A percentile compares a stretch with the other conserved stretches of the same genome.
phyloP scores from a whole-genome alignment of 139 green algal species.

The Astrephomene gubernaculifera region DNA sequence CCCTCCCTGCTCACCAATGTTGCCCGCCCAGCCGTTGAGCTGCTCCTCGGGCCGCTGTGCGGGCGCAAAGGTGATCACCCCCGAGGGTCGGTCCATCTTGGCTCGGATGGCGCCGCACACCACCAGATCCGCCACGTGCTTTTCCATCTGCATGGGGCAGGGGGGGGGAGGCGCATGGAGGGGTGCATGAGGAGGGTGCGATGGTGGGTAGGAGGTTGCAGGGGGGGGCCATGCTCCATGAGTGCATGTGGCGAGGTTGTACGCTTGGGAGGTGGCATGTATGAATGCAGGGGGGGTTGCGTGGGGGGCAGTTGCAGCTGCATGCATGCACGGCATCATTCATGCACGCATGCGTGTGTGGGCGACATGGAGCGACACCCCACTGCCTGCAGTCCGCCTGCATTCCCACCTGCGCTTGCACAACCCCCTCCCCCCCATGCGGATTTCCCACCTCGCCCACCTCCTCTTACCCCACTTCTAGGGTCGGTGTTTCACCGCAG shows the following conservation, averaged over 20 bases:
- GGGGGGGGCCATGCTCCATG: no score
- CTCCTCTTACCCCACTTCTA: no score
- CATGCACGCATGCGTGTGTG: no score
- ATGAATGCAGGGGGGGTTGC: no score
- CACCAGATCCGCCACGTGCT: constrained; percentile 93
- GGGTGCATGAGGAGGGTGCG: not conserved
- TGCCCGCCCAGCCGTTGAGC: constrained; percentile 87
- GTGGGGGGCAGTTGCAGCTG: no score
- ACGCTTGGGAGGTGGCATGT: no score
- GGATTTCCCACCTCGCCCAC: no score
- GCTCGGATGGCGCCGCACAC: constrained; percentile 82
- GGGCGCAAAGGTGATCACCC: constrained; percentile 84
- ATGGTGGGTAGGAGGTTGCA: not conserved
- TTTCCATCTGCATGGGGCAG: constrained; percentile 79
- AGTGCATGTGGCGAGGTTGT: no score
- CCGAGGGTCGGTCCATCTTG: constrained; percentile 94
- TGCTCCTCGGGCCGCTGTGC: constrained; percentile 64
- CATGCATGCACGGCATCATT: no score
- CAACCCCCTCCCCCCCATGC: not conserved
- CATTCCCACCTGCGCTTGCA: not conserved
- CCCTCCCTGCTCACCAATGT: constrained; percentile 65
- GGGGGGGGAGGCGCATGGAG: not conserved
- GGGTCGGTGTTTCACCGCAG: no score
- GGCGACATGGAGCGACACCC: no score
- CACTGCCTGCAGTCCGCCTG: no score